Conservation (phyloP, 1,284 basidiomycete species). For the Microbotryum scabiosae region DNA sequence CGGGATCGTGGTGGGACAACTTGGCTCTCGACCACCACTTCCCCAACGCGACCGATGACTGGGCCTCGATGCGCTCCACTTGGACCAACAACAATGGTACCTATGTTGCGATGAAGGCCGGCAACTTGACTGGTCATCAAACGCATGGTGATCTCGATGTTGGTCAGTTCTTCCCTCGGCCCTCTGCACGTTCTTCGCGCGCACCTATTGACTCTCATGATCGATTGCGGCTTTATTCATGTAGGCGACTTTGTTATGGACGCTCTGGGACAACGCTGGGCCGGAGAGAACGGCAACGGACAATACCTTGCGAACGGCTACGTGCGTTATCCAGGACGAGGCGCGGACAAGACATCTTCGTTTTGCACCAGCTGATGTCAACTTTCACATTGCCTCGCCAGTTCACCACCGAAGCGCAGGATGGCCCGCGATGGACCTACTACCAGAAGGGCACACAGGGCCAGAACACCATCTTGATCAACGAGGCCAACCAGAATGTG, state of each 20-base stretch:
- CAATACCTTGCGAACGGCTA: constrained; percentile 56
- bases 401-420: constrained; percentile 45
- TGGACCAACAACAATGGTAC: constrained; percentile 83
- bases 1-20: constrained; percentile 86
- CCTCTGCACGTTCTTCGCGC: too few relatives aligned
- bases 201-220: constrained; percentile 47
- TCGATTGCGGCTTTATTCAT: constrained; percentile 43
- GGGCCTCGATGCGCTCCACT: constrained; percentile 82
- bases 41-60: constrained; percentile 59
- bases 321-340: constrained; percentile 29
- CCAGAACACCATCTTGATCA: constrained; percentile 86
- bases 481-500: constrained; percentile 71
- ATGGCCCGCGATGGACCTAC: constrained; percentile 70
- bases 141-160: constrained; percentile 35
- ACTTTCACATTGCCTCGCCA: constrained; percentile 1
- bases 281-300: constrained; percentile 84
- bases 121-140: constrained; percentile 52
- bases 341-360: constrained; percentile 31
- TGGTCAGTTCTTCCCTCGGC: constrained; percentile 7
- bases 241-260: constrained; percentile 77
- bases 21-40: constrained; percentile 75
- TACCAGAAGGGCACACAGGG: constrained; percentile 95
- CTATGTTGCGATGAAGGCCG: constrained; percentile 82
- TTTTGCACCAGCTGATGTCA: not conserved
- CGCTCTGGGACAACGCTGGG: constrained; percentile 88